Evolutionary conservation across 148 eudicot genomes (phyloP).

Genomic region (Fagopyrum tataricum): DNA sequence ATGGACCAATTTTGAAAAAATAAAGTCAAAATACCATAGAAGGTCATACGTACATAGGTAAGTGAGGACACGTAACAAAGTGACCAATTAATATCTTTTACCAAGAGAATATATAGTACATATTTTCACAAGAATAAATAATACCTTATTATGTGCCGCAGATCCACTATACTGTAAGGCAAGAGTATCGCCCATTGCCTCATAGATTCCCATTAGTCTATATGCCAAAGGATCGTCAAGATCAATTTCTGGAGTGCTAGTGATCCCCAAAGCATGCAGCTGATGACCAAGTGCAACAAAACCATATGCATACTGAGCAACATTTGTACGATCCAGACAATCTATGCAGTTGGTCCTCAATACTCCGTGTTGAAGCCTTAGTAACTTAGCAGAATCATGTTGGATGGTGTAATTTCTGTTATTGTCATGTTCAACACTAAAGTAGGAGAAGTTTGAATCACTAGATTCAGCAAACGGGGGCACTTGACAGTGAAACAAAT

Average conservation of each 20-base stretch:
- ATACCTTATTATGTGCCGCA: slow-evolving; percentile 97
- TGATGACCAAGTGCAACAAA: slow-evolving; percentile 90
- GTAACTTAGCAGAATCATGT: slow-evolving; percentile 22
- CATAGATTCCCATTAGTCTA: slow-evolving; percentile 75
- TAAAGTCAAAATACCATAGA: not conserved
- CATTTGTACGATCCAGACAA: slow-evolving; percentile 97
- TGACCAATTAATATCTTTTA: not conserved
- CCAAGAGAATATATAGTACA: too few species aligned
- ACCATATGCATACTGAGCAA: slow-evolving; percentile 90
- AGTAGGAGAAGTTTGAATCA: slow-evolving; percentile 22
- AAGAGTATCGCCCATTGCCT: slow-evolving; percentile 95
- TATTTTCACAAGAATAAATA: not conserved
- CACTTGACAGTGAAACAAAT: slow-evolving; percentile 61
- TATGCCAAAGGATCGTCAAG: slow-evolving; percentile 63
- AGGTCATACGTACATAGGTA: not conserved
- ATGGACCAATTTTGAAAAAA: not conserved
- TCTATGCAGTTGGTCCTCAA: slow-evolving; percentile 95
- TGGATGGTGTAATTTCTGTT: slow-evolving; percentile 9
- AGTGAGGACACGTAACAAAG: not conserved
- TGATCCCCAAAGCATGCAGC: slow-evolving; percentile 67
- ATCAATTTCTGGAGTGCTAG: slow-evolving; percentile 40
- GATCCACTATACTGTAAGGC: slow-evolving; percentile 97
- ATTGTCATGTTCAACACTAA: slow-evolving; percentile 16
- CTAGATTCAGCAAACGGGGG: slow-evolving; percentile 35
- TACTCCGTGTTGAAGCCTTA: slow-evolving; percentile 69